phyloP scores from a whole-genome alignment of 1,139 yeast species.

The Hansenula anomala region DNA sequence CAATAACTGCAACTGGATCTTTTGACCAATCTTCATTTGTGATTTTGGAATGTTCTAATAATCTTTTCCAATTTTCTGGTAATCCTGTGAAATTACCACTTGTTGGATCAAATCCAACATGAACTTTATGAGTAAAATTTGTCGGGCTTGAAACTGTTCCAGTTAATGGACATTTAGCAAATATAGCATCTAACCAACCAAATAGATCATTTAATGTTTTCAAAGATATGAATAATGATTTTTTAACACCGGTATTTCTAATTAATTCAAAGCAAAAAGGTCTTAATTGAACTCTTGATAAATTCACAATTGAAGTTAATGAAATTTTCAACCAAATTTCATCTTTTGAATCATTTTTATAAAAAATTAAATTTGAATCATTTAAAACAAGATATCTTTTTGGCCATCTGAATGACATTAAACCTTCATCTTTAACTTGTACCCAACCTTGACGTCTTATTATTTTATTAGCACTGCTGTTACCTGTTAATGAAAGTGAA shows the following conservation, averaged over 20 bases:
- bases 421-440: slow-evolving; percentile 86
- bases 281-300: slow-evolving; percentile 60
- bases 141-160: slow-evolving; percentile 79
- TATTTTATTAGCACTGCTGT: slow-evolving; percentile 14
- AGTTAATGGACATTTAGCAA: slow-evolving; percentile 78
- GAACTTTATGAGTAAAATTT: slow-evolving; percentile 71
- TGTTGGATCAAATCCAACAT: slow-evolving; percentile 61
- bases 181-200: slow-evolving; percentile 89
- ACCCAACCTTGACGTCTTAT: slow-evolving; percentile 68
- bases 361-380: slow-evolving; percentile 71
- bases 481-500: slow-evolving; percentile 24
- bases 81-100: slow-evolving; percentile 71
- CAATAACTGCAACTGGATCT: slow-evolving; percentile 83
- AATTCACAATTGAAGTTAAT: slow-evolving; percentile 48
- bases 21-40: slow-evolving; percentile 82
- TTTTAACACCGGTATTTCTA: slow-evolving; percentile 37
- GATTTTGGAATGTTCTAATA: slow-evolving; percentile 71
- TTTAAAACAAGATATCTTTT: slow-evolving; percentile 75
- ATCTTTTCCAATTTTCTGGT: slow-evolving; percentile 75
- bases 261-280: slow-evolving; percentile 77
- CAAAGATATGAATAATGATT: slow-evolving; percentile 69
- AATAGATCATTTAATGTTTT: slow-evolving; percentile 77
- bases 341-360: slow-evolving; percentile 54
- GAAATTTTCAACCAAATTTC: slow-evolving; percentile 47
- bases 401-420: slow-evolving; percentile 86